These are phyloP conservation scores for Inonotus obliquus DNA, from an alignment of 1,284 basidiomycete species.

Conservation along the genomic window DNA sequence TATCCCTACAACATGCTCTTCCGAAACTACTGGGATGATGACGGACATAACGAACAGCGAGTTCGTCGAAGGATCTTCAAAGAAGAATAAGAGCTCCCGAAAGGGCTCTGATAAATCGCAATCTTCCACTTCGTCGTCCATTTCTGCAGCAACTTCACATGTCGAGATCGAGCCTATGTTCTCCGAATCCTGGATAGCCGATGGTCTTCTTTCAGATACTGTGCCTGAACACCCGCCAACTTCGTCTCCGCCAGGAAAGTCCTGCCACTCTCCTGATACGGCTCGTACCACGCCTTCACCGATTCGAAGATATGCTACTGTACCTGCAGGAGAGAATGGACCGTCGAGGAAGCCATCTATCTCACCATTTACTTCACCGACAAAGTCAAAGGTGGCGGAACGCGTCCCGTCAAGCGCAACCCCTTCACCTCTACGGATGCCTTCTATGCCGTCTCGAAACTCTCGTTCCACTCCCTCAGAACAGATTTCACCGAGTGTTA, in stretches of 20 bases:
- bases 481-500: neutral
- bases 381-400: neutral
- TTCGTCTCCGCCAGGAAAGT: neutral
- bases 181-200: constrained; percentile 9
- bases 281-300: constrained; percentile 1
- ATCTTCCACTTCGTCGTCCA: neutral
- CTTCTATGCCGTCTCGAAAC: constrained; percentile 17
- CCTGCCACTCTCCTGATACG: neutral
- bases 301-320: neutral
- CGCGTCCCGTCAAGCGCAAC: constrained; percentile 14
- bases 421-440: constrained; percentile 23
- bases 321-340: neutral
- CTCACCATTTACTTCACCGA: neutral
- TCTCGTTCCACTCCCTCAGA: neutral
- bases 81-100: neutral
- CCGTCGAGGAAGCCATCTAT: neutral
- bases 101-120: neutral
- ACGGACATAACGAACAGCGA: constrained; percentile 34
- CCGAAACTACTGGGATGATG: constrained; percentile 30
- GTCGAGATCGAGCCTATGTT: neutral
- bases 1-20: constrained; percentile 18
- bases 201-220: constrained; percentile 12
- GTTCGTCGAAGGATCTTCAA: constrained; percentile 17
- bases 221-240: neutral
- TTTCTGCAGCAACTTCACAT: neutral